A percentile compares a stretch with the other conserved stretches of the same genome.
phyloP scores from a whole-genome alignment of 805 yeast species.

The Pachysolen tannophilus region DNA sequence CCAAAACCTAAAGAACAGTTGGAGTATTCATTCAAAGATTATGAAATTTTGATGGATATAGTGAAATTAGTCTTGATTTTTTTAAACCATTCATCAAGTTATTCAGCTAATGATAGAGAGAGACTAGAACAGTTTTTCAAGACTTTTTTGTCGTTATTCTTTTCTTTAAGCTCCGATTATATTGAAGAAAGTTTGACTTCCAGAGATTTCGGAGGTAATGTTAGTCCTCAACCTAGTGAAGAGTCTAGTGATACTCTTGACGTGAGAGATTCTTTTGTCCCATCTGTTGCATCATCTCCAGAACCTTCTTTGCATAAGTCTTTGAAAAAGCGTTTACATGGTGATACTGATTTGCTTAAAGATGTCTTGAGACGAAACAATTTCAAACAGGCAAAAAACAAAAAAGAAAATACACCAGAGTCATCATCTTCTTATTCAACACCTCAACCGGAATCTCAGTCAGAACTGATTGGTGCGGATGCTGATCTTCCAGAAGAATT shows the following conservation, averaged over 20 bases:
- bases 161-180: constrained; percentile 44
- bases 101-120: constrained; percentile 76
- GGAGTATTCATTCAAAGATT: constrained; percentile 55
- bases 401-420: constrained; percentile 12
- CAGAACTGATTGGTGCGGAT: no score
- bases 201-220: constrained; percentile 16
- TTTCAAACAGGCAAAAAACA: constrained; percentile 25
- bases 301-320: constrained; percentile 5
- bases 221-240: constrained; percentile 14
- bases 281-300: constrained; percentile 7
- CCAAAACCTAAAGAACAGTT: constrained; percentile 74
- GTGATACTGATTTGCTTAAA: constrained; percentile 47
- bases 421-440: constrained; percentile 10
- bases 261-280: constrained; percentile 14
- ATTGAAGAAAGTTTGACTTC: constrained; percentile 32
- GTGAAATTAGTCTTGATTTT: constrained; percentile 58
- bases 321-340: constrained; percentile 37
- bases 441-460: constrained; percentile 15
- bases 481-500: constrained; percentile 21
- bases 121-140: constrained; percentile 63
- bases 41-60: constrained; percentile 66
- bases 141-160: constrained; percentile 65
- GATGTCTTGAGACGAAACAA: constrained; percentile 53
- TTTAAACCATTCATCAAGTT: constrained; percentile 60
- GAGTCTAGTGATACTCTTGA: constrained; percentile 17